Base-by-base conservation (phyloP, 768 basidiomycete genomes). In the Crassisporium funariophilum region DNA sequence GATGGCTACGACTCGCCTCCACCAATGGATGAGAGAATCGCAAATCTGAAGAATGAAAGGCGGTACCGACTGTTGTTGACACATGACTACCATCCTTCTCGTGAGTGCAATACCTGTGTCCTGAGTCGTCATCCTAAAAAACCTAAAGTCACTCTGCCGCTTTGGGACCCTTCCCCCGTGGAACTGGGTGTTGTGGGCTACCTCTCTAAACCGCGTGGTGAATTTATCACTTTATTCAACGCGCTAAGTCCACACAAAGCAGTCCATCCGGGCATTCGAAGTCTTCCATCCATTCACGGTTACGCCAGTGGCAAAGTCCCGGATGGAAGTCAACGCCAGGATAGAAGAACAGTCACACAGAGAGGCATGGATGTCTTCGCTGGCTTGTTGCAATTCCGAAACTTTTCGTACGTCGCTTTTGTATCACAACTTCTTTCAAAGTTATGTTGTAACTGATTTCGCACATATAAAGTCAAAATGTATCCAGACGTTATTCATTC, bases 181-280 rank as follows among this genome's bases (percentile, higher is more conserved):
- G 62, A 71, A 5, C 66, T 91, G 1, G 91, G 91, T n/a, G 82
- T 83, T 2, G 83, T 93, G 1, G 91, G 91, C 5, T 94, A 86
- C 63, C 67, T 91, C 16, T 74, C 69, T 16, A 89, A 82, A 54
- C 79, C 85, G 2, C 61, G 63, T 19, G 91, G 91, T 1, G 63
- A 68, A 44, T 93, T 94, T 55, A 66, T 89, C 45, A 84, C 83
- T n/a, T 68, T 92, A 5, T 83, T 91, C 66, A 87, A 91, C 61
- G 78, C 85, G 4, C 76, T 79, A 56, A 63, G 71, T 39, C 86
- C 83, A 7, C 58, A 67, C 21, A 73, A 72, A 49, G 70, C 79
- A 5, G 59, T 66, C 1, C 69, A 74, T 17, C 75, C 72, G 4
- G 55, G 57, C 4, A 69, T 78, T 21, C 70, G 67, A 46, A 65